A percentile compares a stretch with the other conserved stretches of the same genome.
These are phyloP conservation scores for Aphanomyces cochlioides DNA, from an alignment of 352 stramenopile genomes.

Conservation along the genomic window DNA sequence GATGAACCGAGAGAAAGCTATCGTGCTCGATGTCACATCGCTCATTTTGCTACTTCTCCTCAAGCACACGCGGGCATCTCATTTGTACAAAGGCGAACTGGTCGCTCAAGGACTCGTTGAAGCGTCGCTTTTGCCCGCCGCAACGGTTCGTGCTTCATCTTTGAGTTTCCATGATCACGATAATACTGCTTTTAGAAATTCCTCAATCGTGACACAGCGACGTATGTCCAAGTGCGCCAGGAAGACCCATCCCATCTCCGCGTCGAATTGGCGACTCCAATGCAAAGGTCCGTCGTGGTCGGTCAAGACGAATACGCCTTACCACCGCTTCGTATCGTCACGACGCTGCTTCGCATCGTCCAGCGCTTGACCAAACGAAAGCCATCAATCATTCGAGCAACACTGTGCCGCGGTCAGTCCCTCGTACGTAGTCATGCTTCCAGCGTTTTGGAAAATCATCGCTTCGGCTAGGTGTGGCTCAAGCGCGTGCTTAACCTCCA, in stretches of 20 bases:
- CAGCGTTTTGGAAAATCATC: background rate
- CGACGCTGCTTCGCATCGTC: slow-evolving; percentile 67
- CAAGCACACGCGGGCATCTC: slow-evolving; percentile 72
- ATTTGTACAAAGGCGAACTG: slow-evolving; percentile 74
- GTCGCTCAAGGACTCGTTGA: slow-evolving; percentile 80
- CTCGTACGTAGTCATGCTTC: slow-evolving; percentile 47
- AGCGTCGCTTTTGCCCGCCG: slow-evolving; percentile 57
- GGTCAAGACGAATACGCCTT: slow-evolving; percentile 71
- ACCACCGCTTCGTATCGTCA: slow-evolving; percentile 65
- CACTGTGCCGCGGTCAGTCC: slow-evolving; percentile 61
- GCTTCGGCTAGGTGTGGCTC: slow-evolving; percentile 24
- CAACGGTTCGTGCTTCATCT: slow-evolving; percentile 36
- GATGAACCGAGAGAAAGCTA: slow-evolving; percentile 75
- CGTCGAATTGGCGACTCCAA: slow-evolving; percentile 50
- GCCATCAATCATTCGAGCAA: slow-evolving; percentile 80
- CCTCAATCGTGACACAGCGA: slow-evolving; percentile 81
- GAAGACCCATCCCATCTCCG: slow-evolving; percentile 42
- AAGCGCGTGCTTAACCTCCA: slow-evolving; percentile 39
- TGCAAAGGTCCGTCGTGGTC: slow-evolving; percentile 52
- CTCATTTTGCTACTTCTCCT: slow-evolving; percentile 62
- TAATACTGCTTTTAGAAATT: slow-evolving; percentile 44
- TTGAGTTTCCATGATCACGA: no score
- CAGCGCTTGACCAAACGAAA: slow-evolving; percentile 84
- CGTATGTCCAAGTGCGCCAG: slow-evolving; percentile 68
- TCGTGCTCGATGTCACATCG: slow-evolving; percentile 69